Percentiles rank a stretch among this genome's conserved stretches.
Conservation (phyloP, 1,284 basidiomycete species). For the Sphaerobolus stellatus region DNA sequence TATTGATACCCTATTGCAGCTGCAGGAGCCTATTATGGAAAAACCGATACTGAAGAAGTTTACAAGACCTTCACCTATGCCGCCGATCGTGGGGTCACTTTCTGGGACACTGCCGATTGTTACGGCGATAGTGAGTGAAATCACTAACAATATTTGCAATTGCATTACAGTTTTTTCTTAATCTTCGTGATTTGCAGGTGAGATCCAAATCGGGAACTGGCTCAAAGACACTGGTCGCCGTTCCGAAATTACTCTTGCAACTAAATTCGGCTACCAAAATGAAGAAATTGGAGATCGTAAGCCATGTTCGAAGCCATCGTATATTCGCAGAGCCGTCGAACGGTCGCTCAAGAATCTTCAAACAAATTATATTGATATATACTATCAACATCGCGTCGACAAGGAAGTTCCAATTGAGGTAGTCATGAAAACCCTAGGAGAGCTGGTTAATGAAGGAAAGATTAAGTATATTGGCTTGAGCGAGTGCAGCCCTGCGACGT, state of each 20-base stretch:
- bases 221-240: constrained; percentile 41
- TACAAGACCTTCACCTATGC: too few relatives aligned
- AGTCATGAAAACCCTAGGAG: constrained; percentile 51
- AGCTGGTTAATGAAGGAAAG: constrained; percentile 58
- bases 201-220: constrained; percentile 48
- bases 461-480: constrained; percentile 62
- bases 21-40: too few relatives aligned
- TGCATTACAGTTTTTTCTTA: too few relatives aligned
- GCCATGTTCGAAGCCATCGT: constrained; percentile 34
- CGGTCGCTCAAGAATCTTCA: constrained; percentile 42
- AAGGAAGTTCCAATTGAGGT: constrained; percentile 47
- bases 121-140: too few relatives aligned
- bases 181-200: too few relatives aligned
- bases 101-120: too few relatives aligned
- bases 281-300: constrained; percentile 11
- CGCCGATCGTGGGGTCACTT: too few relatives aligned
- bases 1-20: too few relatives aligned
- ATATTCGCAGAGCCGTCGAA: constrained; percentile 35
- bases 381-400: constrained; percentile 46
- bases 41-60: too few relatives aligned
- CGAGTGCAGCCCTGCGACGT: constrained; percentile 55
- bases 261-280: constrained; percentile 51
- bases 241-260: constrained; percentile 44
- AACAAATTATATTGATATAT: constrained; percentile 47
- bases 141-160: too few relatives aligned